phyloP scores from a whole-genome alignment of 1,139 yeast species.

The Blastobotrys buckinghamii region DNA sequence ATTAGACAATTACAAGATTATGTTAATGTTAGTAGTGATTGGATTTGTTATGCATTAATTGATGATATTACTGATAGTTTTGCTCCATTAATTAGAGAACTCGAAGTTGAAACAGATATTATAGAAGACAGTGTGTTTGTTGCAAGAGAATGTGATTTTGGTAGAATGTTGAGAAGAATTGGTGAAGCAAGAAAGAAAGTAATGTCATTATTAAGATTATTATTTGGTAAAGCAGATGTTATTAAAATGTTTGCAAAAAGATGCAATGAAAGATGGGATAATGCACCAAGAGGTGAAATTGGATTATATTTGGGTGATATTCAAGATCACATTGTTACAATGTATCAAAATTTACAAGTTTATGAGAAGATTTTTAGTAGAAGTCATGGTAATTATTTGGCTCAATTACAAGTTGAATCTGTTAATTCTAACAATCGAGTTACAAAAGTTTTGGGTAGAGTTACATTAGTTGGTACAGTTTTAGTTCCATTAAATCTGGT shows the following conservation, averaged over 20 bases:
- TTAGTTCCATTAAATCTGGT: constrained; percentile 90
- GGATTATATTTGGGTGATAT: constrained; percentile 92
- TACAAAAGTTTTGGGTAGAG: constrained; percentile 91
- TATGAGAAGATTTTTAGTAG: constrained; percentile 90
- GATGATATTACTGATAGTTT: constrained; percentile 97
- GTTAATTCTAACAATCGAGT: constrained; percentile 95
- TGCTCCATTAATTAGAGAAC: constrained; percentile 92
- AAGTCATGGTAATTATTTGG: constrained; percentile 89
- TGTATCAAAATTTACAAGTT: constrained; percentile 92
- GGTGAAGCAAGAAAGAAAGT: constrained; percentile 95
- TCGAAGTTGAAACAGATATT: constrained; percentile 82
- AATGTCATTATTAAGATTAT: constrained; percentile 76
- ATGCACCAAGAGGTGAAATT: constrained; percentile 68
- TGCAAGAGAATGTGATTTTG: constrained; percentile 49
- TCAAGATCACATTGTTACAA: constrained; percentile 78
- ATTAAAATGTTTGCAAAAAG: constrained; percentile 90
- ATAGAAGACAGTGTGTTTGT: constrained; percentile 57
- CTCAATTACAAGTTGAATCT: constrained; percentile 96
- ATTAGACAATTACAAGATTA: constrained; percentile 84
- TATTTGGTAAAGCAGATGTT: constrained; percentile 94
- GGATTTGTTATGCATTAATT: constrained; percentile 95
- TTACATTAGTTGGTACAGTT: constrained; percentile 89
- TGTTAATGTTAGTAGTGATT: constrained; percentile 83
- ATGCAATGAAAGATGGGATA: constrained; percentile 77
- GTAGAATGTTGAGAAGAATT: constrained; percentile 90